These are phyloP conservation scores for Balakata baccata DNA, from an alignment of 345 rosid genomes.

Conservation along the genomic window DNA sequence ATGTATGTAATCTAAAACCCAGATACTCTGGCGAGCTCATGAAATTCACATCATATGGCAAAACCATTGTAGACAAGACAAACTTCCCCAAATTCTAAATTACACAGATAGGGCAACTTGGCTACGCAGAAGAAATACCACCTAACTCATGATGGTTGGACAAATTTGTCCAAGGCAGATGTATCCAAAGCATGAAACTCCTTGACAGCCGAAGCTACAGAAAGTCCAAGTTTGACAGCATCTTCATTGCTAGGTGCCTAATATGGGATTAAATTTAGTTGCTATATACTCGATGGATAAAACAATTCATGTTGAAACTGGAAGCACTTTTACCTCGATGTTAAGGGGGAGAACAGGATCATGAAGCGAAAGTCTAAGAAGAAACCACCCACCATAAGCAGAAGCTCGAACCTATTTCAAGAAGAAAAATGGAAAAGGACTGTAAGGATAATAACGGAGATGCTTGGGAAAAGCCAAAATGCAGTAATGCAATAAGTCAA, in stretches of 20 bases:
- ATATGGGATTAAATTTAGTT: not conserved
- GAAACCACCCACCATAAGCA: constrained; percentile 96
- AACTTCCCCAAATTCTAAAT: not conserved
- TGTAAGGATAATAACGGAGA: not conserved
- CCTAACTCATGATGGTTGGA: constrained; percentile 28
- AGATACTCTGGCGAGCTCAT: not conserved
- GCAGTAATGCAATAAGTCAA: not conserved
- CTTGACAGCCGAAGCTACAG: constrained; percentile 57
- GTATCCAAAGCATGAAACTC: constrained; percentile 81
- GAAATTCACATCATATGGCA: not conserved
- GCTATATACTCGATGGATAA: not conserved
- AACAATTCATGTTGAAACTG: constrained; percentile 10
- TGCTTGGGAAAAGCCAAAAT: not conserved
- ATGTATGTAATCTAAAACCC: not conserved
- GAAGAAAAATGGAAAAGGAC: not conserved
- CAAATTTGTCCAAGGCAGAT: constrained; percentile 64
- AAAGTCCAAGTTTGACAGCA: constrained; percentile 70
- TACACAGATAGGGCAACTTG: not conserved
- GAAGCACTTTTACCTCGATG: constrained; percentile 60
- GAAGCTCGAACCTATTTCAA: constrained; percentile 73
- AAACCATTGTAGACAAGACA: not conserved
- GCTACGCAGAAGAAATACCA: not conserved
- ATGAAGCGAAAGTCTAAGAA: constrained; percentile 93
- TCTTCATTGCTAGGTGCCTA: constrained; percentile 77
- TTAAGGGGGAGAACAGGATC: constrained; percentile 99